These are phyloP conservation scores for Epichloe uncinata DNA, from an alignment of 2,329 filamentous ascomycete species.

Conservation along the genomic window DNA sequence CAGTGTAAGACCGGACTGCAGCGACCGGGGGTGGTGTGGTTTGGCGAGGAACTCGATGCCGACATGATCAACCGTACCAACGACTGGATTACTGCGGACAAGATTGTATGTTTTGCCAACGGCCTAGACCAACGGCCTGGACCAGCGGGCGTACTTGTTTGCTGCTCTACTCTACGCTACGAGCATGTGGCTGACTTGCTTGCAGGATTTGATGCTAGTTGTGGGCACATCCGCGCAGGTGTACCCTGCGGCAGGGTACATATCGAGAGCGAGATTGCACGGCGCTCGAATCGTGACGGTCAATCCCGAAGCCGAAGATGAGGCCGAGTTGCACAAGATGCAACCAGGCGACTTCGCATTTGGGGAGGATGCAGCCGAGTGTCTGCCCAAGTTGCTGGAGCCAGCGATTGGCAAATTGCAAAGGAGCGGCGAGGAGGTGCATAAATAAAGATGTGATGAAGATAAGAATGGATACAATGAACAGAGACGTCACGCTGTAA, in stretches of 20 bases:
- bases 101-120: conserved; percentile 27
- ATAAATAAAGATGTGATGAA: background rate
- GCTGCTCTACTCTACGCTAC: too few relatives aligned
- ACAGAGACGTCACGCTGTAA: background rate
- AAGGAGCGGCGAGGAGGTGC: conserved; percentile 13
- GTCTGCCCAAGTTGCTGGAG: conserved; percentile 26
- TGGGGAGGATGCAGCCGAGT: conserved; percentile 26
- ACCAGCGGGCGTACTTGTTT: background rate
- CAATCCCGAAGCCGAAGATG: conserved; percentile 52
- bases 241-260: conserved; percentile 67
- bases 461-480: conserved; percentile 1
- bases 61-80: conserved; percentile 50
- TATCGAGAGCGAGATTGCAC: conserved; percentile 42
- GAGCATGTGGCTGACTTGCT: background rate
- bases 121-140: background rate
- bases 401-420: conserved; percentile 26
- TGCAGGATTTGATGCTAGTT: conserved; percentile 64
- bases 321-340: conserved; percentile 22
- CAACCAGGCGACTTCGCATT: conserved; percentile 30
- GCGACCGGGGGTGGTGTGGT: conserved; percentile 83
- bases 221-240: conserved; percentile 76
- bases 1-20: conserved; percentile 51
- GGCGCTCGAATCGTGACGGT: conserved; percentile 65
- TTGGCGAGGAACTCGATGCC: conserved; percentile 57
- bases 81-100: conserved; percentile 43